Percentiles rank a stretch among this genome's conserved stretches.
phyloP scores from a whole-genome alignment of 345 rosid genomes.

The Brassica incana region DNA sequence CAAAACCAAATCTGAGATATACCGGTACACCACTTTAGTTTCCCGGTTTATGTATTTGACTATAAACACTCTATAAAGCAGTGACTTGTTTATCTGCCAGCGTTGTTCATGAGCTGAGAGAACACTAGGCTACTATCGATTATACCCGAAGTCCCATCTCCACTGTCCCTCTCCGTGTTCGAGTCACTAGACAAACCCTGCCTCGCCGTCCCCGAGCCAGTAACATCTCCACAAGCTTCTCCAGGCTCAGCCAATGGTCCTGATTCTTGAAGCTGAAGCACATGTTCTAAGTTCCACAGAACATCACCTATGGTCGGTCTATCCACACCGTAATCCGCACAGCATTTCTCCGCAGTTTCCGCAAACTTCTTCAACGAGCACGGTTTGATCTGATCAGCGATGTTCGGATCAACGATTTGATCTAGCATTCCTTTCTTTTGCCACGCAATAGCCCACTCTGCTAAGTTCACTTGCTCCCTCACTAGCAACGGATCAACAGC shows the following conservation, averaged over 20 bases:
- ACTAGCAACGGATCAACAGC: slow-evolving; percentile 93
- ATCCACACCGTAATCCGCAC: slow-evolving; percentile 93
- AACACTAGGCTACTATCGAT: slow-evolving; percentile 67
- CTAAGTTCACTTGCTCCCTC: slow-evolving; percentile 92
- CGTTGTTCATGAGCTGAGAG: slow-evolving; percentile 83
- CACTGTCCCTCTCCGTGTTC: slow-evolving; percentile 38
- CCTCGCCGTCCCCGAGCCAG: slow-evolving; percentile 29
- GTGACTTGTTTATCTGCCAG: slow-evolving; percentile 53
- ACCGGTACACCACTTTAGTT: slow-evolving; percentile 24
- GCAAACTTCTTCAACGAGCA: slow-evolving; percentile 77
- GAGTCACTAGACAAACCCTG: slow-evolving; percentile 32
- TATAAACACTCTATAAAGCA: slow-evolving; percentile 4
- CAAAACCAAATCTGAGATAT: slow-evolving; percentile 17
- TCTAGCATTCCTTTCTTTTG: slow-evolving; percentile 81
- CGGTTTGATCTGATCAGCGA: slow-evolving; percentile 62
- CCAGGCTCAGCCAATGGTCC: slow-evolving; percentile 41
- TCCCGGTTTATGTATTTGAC: slow-evolving; percentile 19
- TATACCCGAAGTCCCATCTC: slow-evolving; percentile 53
- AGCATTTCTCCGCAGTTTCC: slow-evolving; percentile 94
- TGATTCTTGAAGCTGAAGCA: slow-evolving; percentile 81
- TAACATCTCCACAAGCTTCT: slow-evolving; percentile 6
- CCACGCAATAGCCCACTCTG: slow-evolving; percentile 98
- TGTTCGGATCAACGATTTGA: slow-evolving; percentile 68
- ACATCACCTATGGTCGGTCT: slow-evolving; percentile 96
- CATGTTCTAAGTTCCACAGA: slow-evolving; percentile 83